Conservation (phyloP, 108 stramenopile species). For the Fistulifera solaris region DNA sequence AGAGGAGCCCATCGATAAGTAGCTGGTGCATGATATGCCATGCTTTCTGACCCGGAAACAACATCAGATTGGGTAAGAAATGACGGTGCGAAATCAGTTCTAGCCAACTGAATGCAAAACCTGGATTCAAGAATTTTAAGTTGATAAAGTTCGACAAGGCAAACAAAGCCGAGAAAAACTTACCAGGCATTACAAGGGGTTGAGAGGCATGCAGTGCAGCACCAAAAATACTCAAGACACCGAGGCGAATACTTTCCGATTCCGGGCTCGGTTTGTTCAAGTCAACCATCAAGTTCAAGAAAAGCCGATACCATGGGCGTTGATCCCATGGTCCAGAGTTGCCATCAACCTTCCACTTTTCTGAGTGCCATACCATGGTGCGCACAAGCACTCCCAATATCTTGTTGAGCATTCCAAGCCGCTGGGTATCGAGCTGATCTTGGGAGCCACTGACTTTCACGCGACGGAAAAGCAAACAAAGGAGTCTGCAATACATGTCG, state of each 20-base stretch:
- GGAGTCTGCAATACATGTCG: conserved; percentile 89
- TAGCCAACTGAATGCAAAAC: conserved; percentile 97
- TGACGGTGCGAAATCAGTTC: conserved; percentile 94
- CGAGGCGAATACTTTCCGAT: conserved; percentile 59
- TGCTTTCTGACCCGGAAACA: conserved; percentile 81
- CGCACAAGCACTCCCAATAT: conserved; percentile 76
- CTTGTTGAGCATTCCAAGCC: conserved; percentile 84
- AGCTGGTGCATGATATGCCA: conserved; percentile 94
- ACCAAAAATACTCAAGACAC: conserved; percentile 85
- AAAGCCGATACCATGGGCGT: conserved; percentile 95
- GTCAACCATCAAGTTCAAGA: conserved; percentile 90
- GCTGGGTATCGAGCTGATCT: conserved; percentile 58
- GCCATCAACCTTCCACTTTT: conserved; percentile 32
- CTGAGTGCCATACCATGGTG: conserved; percentile 69
- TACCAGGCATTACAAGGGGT: conserved; percentile 87
- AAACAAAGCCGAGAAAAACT: conserved; percentile 9
- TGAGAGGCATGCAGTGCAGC: conserved; percentile 91
- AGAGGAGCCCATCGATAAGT: conserved; percentile 87
- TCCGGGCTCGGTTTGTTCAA: conserved; percentile 79
- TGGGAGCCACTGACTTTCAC: conserved; percentile 54
- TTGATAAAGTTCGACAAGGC: not conserved
- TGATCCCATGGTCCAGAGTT: conserved; percentile 69
- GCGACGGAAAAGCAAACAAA: conserved; percentile 81
- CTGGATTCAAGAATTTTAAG: conserved; percentile 14
- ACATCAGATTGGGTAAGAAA: conserved; percentile 93